Conservation (phyloP, 1,284 basidiomycete genomes). For the Ceratobasidium theobromae region DNA sequence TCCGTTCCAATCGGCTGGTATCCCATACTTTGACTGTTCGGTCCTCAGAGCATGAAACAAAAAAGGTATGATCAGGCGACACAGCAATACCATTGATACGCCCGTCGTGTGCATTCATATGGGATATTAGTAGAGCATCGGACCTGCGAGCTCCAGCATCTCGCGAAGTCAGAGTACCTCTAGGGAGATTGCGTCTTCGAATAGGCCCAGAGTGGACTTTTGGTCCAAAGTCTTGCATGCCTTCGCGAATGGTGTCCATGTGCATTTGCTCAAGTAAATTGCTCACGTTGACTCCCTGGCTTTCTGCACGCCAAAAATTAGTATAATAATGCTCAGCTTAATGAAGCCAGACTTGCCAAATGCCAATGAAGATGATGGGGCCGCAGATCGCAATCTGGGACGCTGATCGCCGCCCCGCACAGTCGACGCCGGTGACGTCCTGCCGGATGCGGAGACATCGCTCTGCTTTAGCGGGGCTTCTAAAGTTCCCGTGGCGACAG, state of each 20-base stretch:
- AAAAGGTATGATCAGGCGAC: constrained; percentile 93
- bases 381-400: constrained; percentile 1
- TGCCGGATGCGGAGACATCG: constrained; percentile 67
- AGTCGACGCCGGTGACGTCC: constrained; percentile 40
- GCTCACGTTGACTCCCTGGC: constrained; percentile 82
- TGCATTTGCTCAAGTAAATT: constrained; percentile 88
- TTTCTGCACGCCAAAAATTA: constrained; percentile 54
- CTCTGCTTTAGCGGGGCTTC: constrained; percentile 66
- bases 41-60: constrained; percentile 86
- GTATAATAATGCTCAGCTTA: no score
- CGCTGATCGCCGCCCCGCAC: constrained; percentile 17
- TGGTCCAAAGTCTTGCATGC: constrained; percentile 87
- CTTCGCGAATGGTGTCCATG: constrained; percentile 76
- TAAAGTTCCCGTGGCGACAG: constrained; percentile 72
- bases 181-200: constrained; percentile 67
- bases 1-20: constrained; percentile 73
- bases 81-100: constrained; percentile 80
- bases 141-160: constrained; percentile 54
- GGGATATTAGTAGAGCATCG: constrained; percentile 79
- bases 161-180: constrained; percentile 63
- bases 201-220: constrained; percentile 76
- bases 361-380: constrained; percentile 11
- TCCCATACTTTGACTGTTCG: constrained; percentile 85
- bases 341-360: not conserved
- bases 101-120: constrained; percentile 82